Evolutionary conservation across 768 basidiomycete genomes (phyloP).

Genomic region (Boletus sp.): DNA sequence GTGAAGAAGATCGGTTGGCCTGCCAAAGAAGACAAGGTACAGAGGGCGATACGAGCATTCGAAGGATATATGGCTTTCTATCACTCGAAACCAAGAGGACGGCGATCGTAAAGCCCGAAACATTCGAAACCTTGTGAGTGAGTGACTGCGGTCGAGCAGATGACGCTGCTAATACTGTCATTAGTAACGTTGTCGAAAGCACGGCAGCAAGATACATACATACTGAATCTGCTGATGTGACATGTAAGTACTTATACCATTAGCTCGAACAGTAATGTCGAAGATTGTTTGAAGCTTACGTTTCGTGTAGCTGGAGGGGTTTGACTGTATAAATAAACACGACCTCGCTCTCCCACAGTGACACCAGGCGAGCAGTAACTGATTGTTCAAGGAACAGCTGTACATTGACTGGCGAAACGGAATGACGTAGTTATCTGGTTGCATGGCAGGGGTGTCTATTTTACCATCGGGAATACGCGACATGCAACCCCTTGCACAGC

Average conservation of each 20-base stretch:
- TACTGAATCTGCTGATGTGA: neutral
- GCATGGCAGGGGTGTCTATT: too few species aligned
- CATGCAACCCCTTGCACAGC: neutral
- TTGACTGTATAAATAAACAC: neutral
- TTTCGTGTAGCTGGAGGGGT: neutral
- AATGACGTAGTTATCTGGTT: too few species aligned
- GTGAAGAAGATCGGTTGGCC: neutral
- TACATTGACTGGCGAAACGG: neutral
- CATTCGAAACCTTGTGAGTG: neutral
- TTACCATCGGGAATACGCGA: too few species aligned
- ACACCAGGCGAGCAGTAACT: neutral
- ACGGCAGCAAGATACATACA: neutral
- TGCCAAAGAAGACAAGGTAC: neutral
- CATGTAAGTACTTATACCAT: neutral
- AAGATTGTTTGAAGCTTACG: neutral
- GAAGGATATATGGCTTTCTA: neutral
- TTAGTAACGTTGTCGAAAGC: neutral
- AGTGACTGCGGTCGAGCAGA: neutral
- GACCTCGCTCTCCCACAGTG: neutral
- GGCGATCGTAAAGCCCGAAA: too few species aligned
- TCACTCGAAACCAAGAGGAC: neutral
- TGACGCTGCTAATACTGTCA: neutral
- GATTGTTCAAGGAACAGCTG: neutral
- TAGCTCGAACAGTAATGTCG: neutral
- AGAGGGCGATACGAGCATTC: neutral